Percentiles rank a stretch among this genome's conserved stretches.
Conservation (phyloP, 495 filamentous ascomycete species). For the Amorphotheca resinae region DNA sequence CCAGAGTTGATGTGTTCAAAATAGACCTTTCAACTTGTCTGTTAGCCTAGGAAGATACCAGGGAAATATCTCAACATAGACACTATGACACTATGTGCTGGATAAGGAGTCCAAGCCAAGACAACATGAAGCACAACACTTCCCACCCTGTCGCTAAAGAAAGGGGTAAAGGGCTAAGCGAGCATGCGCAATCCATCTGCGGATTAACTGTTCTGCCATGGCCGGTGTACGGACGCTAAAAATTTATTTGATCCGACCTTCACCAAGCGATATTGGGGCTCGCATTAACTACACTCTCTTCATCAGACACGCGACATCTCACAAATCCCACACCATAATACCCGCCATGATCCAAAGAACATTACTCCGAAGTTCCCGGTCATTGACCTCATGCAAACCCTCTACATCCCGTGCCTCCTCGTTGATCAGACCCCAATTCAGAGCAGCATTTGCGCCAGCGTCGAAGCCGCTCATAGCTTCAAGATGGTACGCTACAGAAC, state of each 20-base stretch:
- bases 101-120: too few species aligned
- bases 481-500: conserved; percentile 19
- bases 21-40: too few species aligned
- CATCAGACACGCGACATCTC: neutral
- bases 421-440: conserved; percentile 11
- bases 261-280: too few species aligned
- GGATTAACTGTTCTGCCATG: neutral
- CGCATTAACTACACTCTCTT: too few species aligned
- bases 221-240: conserved; percentile 1
- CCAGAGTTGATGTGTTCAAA: too few species aligned
- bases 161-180: neutral
- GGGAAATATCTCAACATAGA: too few species aligned
- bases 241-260: too few species aligned
- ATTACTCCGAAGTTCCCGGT: conserved; percentile 15
- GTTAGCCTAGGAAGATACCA: too few species aligned
- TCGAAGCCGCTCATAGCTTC: neutral
- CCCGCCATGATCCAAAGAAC: conserved; percentile 21
- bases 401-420: conserved; percentile 3
- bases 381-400: conserved; percentile 10
- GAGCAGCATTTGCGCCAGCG: conserved; percentile 1
- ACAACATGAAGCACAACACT: too few species aligned
- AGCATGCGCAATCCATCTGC: neutral
- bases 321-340: neutral
- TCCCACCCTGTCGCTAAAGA: too few species aligned
- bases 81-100: too few species aligned